Percentiles rank a stretch among this genome's conserved stretches.
Conservation (phyloP, 345 rosid species). For the Mangifera indica region DNA sequence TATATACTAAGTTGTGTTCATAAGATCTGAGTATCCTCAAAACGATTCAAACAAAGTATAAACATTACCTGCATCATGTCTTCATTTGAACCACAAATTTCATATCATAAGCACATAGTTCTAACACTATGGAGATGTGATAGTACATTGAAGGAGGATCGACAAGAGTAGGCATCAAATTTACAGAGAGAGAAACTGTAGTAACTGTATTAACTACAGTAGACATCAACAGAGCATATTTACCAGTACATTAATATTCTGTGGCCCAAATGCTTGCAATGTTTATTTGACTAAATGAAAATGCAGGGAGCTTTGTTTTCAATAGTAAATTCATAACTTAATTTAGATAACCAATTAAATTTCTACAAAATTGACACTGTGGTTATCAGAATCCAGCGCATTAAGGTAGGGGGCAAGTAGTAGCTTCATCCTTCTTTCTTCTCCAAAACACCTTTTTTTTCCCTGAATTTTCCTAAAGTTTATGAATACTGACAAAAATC, state of each 20-base stretch:
- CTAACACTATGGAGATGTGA: no score
- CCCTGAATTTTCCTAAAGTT: background rate
- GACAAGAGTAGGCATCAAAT: no score
- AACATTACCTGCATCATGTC: background rate
- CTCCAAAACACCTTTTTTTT: no score
- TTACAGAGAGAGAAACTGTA: background rate
- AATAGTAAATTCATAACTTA: background rate
- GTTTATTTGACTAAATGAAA: no score
- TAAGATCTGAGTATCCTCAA: background rate
- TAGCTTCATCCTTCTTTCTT: no score
- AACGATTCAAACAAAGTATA: background rate
- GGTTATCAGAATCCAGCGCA: background rate
- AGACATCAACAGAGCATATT: background rate
- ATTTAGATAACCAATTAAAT: background rate
- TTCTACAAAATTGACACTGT: constrained; percentile 1
- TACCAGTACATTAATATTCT: no score
- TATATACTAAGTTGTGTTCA: background rate
- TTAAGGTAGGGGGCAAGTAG: no score
- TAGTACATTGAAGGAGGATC: no score
- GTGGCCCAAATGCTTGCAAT: background rate
- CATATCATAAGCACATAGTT: no score
- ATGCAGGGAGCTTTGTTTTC: background rate
- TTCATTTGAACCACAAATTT: background rate
- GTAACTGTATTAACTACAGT: background rate
- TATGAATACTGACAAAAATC: background rate